Base-by-base conservation (phyloP, 306 rosid genomes). In the Arachis hypogaea region DNA sequence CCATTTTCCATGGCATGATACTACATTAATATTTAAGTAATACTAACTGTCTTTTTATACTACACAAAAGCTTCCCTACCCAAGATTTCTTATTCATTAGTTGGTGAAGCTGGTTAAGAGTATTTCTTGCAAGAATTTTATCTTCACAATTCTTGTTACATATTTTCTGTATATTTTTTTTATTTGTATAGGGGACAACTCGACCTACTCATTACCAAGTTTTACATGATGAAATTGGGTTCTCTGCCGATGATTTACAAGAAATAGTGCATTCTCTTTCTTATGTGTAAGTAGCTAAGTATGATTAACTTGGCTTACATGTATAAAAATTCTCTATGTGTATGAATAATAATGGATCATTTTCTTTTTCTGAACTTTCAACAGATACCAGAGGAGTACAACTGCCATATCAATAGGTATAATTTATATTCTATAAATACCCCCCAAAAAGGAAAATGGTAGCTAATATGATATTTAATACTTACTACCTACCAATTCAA, bases 151-250 rank as follows among this genome's bases (percentile, higher is more conserved):
- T 6, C 46, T 43, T 43, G 7, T 33, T 4, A 0, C 38, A 33
- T 33, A 2, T 33, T 33, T 33, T 33, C 3, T 8, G 51, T 46
- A 0, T 46, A 2, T 46, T 10, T 46, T 8, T 46, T 7, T 46
- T 46, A 2, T 62, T 42, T 7, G 38, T 9, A n/a, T 6, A 84
- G 87, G 87, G 85, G 5, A 84, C 85, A 42, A 73, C 49, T 66
- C 73, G 83, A 11, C 87, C 87, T 54, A 84, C 83, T 38, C 85
- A 84, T 62, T 80, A 80, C 68, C 69, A 69, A 59, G 83, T 84
- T 40, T 63, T 84, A 29, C 59, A 66, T 42, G 83, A 84, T 55
- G 85, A 84, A 60, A 69, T 80, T 8, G 83, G 85, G 1, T 84
- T 84, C 71, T 45, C 82, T 9, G 62, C 83, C 1, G 82, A 80